These are phyloP conservation scores for Chaetomium sp. DNA, from an alignment of 2,329 filamentous ascomycete species.

Conservation along the genomic window DNA sequence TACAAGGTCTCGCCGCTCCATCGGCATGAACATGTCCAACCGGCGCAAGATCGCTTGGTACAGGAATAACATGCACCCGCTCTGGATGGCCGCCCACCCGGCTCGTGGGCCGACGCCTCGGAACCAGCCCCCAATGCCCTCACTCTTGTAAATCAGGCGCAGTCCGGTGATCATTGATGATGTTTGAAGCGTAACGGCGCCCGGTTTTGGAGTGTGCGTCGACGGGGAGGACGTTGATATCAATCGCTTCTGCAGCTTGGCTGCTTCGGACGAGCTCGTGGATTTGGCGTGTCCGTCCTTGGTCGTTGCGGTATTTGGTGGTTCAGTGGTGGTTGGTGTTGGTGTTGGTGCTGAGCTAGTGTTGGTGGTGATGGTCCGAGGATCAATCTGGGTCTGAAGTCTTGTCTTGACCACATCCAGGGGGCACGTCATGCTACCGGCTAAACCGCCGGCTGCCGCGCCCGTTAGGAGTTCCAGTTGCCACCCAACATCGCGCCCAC, in stretches of 20 bases:
- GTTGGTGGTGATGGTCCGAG: neutral
- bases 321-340: neutral
- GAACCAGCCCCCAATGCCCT: constrained; percentile 87
- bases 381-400: constrained; percentile 79
- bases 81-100: constrained; percentile 97
- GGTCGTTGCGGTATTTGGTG: neutral
- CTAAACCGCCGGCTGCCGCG: constrained; percentile 82
- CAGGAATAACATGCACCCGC: constrained; percentile 90
- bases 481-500: constrained; percentile 77
- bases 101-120: constrained; percentile 85
- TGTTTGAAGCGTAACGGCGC: constrained; percentile 75
- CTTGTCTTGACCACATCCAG: constrained; percentile 96
- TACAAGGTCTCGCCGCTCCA: constrained; percentile 25
- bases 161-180: constrained; percentile 83
- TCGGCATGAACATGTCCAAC: constrained; percentile 52
- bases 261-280: constrained; percentile 25
- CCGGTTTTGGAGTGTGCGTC: constrained; percentile 72
- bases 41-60: constrained; percentile 82
- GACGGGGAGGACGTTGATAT: constrained; percentile 90
- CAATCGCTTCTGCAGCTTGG: constrained; percentile 53
- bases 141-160: constrained; percentile 79
- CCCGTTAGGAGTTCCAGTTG: constrained; percentile 83
- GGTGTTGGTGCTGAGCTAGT: too few relatives aligned
- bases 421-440: constrained; percentile 89
- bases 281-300: constrained; percentile 23